Base-by-base conservation (phyloP, 257 asterid genomes). In the Handroanthus guayacan region DNA sequence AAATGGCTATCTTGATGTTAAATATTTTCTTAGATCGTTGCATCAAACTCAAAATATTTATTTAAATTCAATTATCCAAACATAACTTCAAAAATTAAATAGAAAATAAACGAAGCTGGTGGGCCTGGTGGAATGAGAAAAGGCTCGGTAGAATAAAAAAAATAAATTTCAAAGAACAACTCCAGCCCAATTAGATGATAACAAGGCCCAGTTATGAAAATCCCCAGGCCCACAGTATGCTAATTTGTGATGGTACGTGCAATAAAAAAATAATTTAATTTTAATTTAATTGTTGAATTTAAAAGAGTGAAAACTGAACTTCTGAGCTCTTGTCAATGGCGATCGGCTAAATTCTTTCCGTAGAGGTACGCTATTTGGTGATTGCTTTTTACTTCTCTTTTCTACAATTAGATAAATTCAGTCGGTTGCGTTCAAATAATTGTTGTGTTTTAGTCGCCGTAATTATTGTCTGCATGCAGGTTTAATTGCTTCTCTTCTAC, bases 391-490 rank as follows among this genome's bases (percentile, higher is more conserved):
- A 44, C 57, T 52, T 14, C 39, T 47, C n/a, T 50, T 57, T 18
- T 56, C 58, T 18, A 5, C 56, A 20, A 17, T 45, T n/a, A 1
- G 70, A 78, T 67, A 74, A 25, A 36, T 77, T 69, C 17, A 12
- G 20, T 25, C 52, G 70, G 36, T 76, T 37, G 17, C 2, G 51
- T 76, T 77, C 65, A 72, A 67, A 51, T 41, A 20, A 9, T n/a
- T 11, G 14, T 52, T 52, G 43, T 57, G 43, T 52, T 37, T 72
- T 41, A 5, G 72, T 38, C 47, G 34, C 25, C 57, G 17, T 57
- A 54, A 44, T 52, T 67, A 31, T 12, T 62, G 39, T 31, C 67
- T 77, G 82, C 84, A 77, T 77, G 84, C 64, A 25, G 66, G 57
- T 43, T 48, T 67, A 20, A 62, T 55, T 62, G 17, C 58, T 71